phyloP scores from a whole-genome alignment of 768 basidiomycete species.

The Trametes punicea region DNA sequence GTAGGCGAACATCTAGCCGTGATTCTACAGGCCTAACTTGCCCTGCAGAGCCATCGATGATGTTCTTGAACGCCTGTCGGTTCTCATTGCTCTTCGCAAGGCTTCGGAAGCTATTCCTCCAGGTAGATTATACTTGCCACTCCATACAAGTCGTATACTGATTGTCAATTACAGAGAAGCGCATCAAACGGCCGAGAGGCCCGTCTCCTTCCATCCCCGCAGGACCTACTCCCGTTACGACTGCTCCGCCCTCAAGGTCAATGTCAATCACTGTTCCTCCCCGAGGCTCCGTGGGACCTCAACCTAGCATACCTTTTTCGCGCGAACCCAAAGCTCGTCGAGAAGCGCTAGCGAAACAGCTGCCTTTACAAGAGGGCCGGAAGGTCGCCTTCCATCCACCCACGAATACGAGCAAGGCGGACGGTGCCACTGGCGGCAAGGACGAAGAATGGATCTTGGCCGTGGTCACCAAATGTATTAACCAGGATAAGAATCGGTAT shows the following conservation, averaged over 20 bases:
- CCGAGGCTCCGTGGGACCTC: constrained; percentile 55
- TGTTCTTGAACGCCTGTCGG: constrained; percentile 62
- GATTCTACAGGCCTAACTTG: neutral
- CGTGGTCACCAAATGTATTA: constrained; percentile 65
- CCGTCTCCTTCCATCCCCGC: constrained; percentile 52
- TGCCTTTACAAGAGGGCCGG: constrained; percentile 68
- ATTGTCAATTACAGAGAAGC: constrained; percentile 52
- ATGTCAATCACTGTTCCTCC: constrained; percentile 57
- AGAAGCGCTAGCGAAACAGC: constrained; percentile 56
- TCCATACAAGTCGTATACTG: neutral
- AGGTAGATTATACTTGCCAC: constrained; percentile 40
- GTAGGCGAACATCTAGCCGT: constrained; percentile 37
- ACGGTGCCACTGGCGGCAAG: constrained; percentile 45
- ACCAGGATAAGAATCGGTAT: constrained; percentile 68
- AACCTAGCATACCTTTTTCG: constrained; percentile 46
- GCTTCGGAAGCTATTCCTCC: constrained; percentile 58
- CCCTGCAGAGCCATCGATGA: constrained; percentile 63
- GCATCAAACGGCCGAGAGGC: constrained; percentile 70
- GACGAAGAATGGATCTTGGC: constrained; percentile 75
- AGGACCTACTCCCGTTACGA: constrained; percentile 18
- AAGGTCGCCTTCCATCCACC: constrained; percentile 82
- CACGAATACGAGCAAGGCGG: constrained; percentile 48
- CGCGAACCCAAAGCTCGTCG: constrained; percentile 67
- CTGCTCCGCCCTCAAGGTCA: constrained; percentile 37
- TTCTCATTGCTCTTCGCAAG: constrained; percentile 70